Evolutionary conservation across 257 asterid species (phyloP).

Genomic region (Mentha longifolia): DNA sequence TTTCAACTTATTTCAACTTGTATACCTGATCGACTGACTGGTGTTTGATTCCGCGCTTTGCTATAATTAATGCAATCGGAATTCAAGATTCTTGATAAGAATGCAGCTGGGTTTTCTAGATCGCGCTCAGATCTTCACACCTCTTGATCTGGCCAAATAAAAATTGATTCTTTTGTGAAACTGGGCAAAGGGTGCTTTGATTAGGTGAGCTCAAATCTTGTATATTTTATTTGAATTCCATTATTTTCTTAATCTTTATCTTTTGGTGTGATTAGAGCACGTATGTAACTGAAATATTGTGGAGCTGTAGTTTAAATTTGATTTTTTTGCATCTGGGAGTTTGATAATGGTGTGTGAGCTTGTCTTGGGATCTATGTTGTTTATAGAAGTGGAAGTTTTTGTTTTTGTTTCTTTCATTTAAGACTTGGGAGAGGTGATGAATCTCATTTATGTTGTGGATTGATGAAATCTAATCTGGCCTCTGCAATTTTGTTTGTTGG

Average conservation of each 20-base stretch:
- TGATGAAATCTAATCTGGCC: conserved; percentile 33
- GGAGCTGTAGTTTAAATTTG: background rate
- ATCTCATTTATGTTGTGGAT: conserved; percentile 5
- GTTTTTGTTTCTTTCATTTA: background rate
- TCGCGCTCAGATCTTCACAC: conserved; percentile 70
- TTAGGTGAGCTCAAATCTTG: conserved; percentile 50
- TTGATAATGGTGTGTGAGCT: conserved; percentile 7
- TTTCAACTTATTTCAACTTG: background rate
- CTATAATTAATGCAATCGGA: conserved; percentile 27
- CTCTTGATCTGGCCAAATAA: conserved; percentile 44
- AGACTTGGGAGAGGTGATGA: background rate
- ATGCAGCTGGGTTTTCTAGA: conserved; percentile 52
- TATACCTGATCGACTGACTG: conserved; percentile 28
- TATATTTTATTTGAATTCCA: background rate
- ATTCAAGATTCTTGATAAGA: conserved; percentile 38
- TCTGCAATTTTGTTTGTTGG: background rate
- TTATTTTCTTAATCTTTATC: background rate
- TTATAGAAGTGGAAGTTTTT: conserved; percentile 15
- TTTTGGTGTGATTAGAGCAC: background rate
- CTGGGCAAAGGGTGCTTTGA: conserved; percentile 9
- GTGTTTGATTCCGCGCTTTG: conserved; percentile 24
- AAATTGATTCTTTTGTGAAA: conserved; percentile 25
- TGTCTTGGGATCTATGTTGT: conserved; percentile 32
- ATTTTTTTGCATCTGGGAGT: conserved; percentile 27
- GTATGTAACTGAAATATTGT: conserved; percentile 24